A percentile compares a stretch with the other conserved stretches of the same genome.
These are phyloP conservation scores for Logfia minima DNA, from an alignment of 129 eudicot species.

Conservation along the genomic window DNA sequence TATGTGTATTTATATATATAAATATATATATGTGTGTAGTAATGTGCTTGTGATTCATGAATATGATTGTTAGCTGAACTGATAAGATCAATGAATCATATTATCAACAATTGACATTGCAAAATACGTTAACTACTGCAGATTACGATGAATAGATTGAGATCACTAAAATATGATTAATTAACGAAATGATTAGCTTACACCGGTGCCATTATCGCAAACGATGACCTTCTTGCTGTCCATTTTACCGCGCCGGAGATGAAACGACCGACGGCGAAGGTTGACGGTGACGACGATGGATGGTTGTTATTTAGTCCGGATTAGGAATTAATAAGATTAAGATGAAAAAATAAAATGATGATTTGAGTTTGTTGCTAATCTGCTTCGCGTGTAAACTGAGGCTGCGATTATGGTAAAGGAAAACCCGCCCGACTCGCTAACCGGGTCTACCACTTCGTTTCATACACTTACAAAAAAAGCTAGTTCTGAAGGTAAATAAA, in stretches of 20 bases:
- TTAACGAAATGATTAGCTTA: conserved; percentile 29
- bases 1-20: too few relatives aligned
- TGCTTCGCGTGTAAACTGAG: conserved; percentile 38
- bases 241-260: conserved; percentile 39
- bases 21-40: neutral
- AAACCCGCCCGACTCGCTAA: conserved; percentile 19
- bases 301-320: conserved; percentile 12
- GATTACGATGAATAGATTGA: conserved; percentile 19
- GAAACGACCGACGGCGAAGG: neutral
- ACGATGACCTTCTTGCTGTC: conserved; percentile 91
- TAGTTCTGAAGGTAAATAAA: neutral
- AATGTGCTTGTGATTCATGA: neutral
- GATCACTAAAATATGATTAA: conserved; percentile 14
- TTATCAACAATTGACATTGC: neutral
- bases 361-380: conserved; percentile 18
- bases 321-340: conserved; percentile 1
- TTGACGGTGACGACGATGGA: conserved; percentile 11
- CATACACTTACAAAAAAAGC: neutral
- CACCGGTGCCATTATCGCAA: conserved; percentile 98
- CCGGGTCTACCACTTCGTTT: conserved; percentile 29
- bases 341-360: neutral
- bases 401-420: neutral
- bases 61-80: neutral
- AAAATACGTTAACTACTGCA: neutral
- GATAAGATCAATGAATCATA: conserved; percentile 7